Conservation (phyloP, 1,284 basidiomycete species). For the Chondrostereum purpureum region DNA sequence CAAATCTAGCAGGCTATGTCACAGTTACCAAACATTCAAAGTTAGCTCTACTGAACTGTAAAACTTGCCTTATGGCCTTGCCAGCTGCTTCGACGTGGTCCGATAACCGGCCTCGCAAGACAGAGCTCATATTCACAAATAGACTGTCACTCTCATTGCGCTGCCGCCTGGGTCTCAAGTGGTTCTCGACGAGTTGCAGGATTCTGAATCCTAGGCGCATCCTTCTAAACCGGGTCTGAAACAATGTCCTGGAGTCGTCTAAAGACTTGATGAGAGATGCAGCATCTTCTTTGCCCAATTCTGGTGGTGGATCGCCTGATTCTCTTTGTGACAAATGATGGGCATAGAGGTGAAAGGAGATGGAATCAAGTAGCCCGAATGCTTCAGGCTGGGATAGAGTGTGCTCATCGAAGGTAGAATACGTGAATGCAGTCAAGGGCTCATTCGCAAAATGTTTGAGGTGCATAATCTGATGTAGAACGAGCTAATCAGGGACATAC, state of each 20-base stretch:
- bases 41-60: no score
- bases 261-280: constrained; percentile 27
- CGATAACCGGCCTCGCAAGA: no score
- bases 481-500: no score
- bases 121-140: no score
- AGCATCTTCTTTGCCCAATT: constrained; percentile 14
- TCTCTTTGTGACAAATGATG: constrained; percentile 13
- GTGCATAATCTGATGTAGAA: constrained; percentile 43
- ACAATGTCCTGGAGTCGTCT: constrained; percentile 29
- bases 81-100: no score
- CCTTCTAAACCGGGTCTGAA: constrained; percentile 26
- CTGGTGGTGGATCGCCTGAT: constrained; percentile 6
- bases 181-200: constrained; percentile 36
- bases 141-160: no score
- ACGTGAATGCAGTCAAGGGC: constrained; percentile 40
- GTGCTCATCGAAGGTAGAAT: background rate
- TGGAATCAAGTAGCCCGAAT: constrained; percentile 23
- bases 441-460: constrained; percentile 61
- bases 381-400: constrained; percentile 35
- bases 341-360: background rate
- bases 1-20: no score
- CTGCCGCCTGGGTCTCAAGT: no score
- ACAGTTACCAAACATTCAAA: no score
- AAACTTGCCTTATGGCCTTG: background rate
- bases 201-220: constrained; percentile 43